Base-by-base conservation (phyloP, 768 basidiomycete species). In the Asterophora parasitica region DNA sequence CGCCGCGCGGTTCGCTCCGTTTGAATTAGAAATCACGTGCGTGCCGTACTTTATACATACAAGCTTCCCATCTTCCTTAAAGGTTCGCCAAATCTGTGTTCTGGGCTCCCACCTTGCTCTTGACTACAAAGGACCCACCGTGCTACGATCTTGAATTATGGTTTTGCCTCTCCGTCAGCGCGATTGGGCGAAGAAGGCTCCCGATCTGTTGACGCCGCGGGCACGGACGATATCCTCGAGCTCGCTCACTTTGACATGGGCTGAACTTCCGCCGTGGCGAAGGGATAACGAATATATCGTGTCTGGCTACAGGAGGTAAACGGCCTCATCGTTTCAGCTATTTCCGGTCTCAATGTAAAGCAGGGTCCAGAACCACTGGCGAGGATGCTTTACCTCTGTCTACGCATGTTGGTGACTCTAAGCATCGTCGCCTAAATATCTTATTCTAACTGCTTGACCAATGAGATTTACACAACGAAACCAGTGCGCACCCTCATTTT, bases 401-500 rank as follows among this genome's bases (percentile, higher is more conserved):
- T 85, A 79, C 60, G 76, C 76, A 30, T 88, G 87, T 88, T 66
- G 62, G 83, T 67, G 23, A 34, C 45, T 48, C 51, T 48, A 26
- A 44, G 48, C 57, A 32, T 51, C 53, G 44, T 23, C 53, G 46
- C 42, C 43, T 35, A 46, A 31, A 44, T 40, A 40, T 52, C 60
- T 53, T 50, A 50, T 50, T 50, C 57, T 42, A 49, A 38, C 50
- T 35, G 44, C 46, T 48, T 40, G 52, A 47, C 38, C 36, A 42
- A 48, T 42, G 54, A 88, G 88, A 86, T 66, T 55, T 86, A 48
- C 88, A 90, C 63, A 90, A 89, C 56, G 87, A 88, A 66, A 86
- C 85, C 48, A 74, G 88, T 83, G 31, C 19, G 44, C 44, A 23
- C 40, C 42, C 23, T n/a, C 11, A 33, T 41, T 49, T 45, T 45